Base-by-base conservation (phyloP, 164 flowering plant species). In the Tetracentron sinense region DNA sequence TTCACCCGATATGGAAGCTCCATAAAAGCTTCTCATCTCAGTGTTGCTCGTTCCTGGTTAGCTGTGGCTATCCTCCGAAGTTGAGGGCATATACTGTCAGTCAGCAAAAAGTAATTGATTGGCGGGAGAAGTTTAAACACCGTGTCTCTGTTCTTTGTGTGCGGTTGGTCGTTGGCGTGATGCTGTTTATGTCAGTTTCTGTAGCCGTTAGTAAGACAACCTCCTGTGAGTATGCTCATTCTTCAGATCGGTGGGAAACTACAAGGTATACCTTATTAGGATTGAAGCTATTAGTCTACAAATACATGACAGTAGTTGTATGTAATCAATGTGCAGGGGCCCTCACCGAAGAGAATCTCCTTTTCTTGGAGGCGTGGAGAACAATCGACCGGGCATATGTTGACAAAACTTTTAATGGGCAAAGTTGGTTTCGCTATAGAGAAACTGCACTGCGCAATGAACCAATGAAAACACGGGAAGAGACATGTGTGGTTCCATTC, bases 311-410 rank as follows among this genome's bases (percentile, higher is more conserved):
- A 46, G 42, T 46, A 27, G 21, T 56, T 48, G 26, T 50, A 46
- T 49, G 23, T 48, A 28, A 38, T 46, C 64, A 25, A 53, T 52
- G 27, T 73, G 65, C 54, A 94, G 98, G 75, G 87, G 93, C 96
- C 15, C 87, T 94, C 26, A 78, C 82, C n/a, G 95, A 94, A 76
- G 98, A 89, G 75, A 90, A 94, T 79, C 91, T 88, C 60, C 85
- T 94, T 57, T 94, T 94, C 77, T 65, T 94, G 69, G 99, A 94
- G 79, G 99, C 97, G 8, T 94, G 99, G 99, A 86, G 96, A 63
- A 87, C 90, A 10, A 80, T 94, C 63, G 97, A 94, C 67, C 90
- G 96, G 56, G 99, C 99, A 20, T 94, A 89, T 79, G 76, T 85
- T 67, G 99, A 94, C 76, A 94, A 94, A 74, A 82, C 61, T 23